A percentile compares a stretch with the other conserved stretches of the same genome.
These are phyloP conservation scores for Cyamopsis tetragonoloba DNA, from an alignment of 306 rosid species.

Conservation along the genomic window DNA sequence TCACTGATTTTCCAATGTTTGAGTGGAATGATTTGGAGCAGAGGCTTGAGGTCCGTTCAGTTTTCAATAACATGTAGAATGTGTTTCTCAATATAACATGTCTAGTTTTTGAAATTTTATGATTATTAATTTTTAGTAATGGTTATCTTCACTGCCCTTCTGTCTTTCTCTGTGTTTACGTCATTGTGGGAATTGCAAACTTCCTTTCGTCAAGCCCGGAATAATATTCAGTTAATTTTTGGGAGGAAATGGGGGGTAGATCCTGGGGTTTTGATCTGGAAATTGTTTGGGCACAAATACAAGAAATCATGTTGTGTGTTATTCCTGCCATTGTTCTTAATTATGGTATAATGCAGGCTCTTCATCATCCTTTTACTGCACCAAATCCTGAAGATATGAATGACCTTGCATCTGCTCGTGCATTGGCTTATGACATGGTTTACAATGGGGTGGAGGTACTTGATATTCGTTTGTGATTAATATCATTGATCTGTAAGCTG, in stretches of 20 bases:
- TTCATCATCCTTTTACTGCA: constrained; percentile 98
- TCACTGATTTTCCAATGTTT: constrained; percentile 95
- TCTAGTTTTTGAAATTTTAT: background rate
- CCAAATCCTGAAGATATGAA: constrained; percentile 88
- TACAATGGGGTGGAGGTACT: constrained; percentile 95
- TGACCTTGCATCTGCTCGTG: constrained; percentile 91
- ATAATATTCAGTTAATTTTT: background rate
- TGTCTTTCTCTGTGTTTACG: background rate
- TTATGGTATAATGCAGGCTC: constrained; percentile 49
- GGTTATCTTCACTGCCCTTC: background rate
- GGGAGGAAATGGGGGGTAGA: background rate
- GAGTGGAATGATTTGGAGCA: constrained; percentile 94
- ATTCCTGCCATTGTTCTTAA: background rate
- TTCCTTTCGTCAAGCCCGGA: background rate
- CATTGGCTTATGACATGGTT: constrained; percentile 97
- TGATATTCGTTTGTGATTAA: background rate
- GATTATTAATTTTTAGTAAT: background rate
- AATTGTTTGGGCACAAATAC: background rate
- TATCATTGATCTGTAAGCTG: constrained; percentile 21
- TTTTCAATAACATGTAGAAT: constrained; percentile 9
- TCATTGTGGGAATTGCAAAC: background rate
- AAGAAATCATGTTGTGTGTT: constrained; percentile 1
- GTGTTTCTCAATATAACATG: background rate
- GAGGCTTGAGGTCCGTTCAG: constrained; percentile 77
- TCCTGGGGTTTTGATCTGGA: background rate